A percentile compares a stretch with the other conserved stretches of the same genome.
phyloP scores from a whole-genome alignment of 2,329 filamentous ascomycete species.

The Zasmidium citrigriseum region DNA sequence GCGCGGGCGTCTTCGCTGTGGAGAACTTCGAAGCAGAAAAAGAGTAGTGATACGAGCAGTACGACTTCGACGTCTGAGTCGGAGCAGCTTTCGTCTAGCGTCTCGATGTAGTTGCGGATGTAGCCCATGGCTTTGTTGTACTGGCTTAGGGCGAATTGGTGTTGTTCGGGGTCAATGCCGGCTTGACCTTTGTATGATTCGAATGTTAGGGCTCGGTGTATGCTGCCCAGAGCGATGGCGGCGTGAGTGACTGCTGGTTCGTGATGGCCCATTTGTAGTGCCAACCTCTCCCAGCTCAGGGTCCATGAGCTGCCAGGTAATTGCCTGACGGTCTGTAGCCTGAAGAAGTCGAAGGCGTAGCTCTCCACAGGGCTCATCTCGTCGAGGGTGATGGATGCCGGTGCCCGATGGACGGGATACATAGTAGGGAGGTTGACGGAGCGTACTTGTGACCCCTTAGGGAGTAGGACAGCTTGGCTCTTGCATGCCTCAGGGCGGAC shows the following conservation, averaged over 20 bases:
- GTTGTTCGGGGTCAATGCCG: conserved; percentile 13
- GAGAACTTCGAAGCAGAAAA: conserved; percentile 22
- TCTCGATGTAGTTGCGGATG: conserved; percentile 16
- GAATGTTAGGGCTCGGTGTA: conserved; percentile 15
- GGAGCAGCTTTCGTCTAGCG: conserved; percentile 3
- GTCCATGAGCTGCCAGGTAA: conserved; percentile 22
- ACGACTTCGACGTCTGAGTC: conserved; percentile 18
- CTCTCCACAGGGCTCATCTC: conserved; percentile 12
- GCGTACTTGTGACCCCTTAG: conserved; percentile 2
- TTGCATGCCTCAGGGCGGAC: conserved; percentile 6
- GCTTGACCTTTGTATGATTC: conserved; percentile 1
- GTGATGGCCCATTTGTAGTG: conserved; percentile 17
- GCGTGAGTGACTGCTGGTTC: conserved; percentile 20
- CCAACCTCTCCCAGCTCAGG: conserved; percentile 19
- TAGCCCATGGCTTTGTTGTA: conserved; percentile 19
- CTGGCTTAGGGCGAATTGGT: conserved; percentile 16
- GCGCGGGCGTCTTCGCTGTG: conserved; percentile 18
- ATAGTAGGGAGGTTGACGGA: conserved; percentile 5
- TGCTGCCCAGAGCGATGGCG: conserved; percentile 16
- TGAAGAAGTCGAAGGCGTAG: conserved; percentile 24
- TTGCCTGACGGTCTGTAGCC: conserved; percentile 17
- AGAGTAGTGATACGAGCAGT: conserved; percentile 16
- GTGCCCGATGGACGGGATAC: conserved; percentile 11
- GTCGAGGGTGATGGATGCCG: conserved; percentile 1
- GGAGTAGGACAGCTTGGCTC: conserved; percentile 9